These are phyloP conservation scores for Eucalyptus regnans DNA, from an alignment of 345 rosid genomes.

Conservation along the genomic window DNA sequence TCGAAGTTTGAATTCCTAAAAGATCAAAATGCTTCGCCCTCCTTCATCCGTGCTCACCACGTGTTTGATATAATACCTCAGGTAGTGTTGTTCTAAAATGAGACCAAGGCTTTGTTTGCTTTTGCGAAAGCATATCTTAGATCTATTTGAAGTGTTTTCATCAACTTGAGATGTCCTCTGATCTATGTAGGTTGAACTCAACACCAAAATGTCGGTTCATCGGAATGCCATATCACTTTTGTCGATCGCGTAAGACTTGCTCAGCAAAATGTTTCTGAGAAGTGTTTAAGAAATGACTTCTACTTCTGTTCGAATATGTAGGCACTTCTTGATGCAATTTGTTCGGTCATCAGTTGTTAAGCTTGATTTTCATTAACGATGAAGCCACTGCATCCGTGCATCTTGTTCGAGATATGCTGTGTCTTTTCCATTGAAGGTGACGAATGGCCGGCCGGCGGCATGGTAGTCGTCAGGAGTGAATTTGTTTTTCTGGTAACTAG, in stretches of 20 bases:
- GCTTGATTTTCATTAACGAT: too few relatives aligned
- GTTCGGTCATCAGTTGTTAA: too few relatives aligned
- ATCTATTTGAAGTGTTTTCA: not conserved
- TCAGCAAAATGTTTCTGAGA: accelerated
- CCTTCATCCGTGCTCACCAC: not conserved
- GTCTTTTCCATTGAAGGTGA: too few relatives aligned
- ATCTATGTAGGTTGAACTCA: too few relatives aligned
- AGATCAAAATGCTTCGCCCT: not conserved
- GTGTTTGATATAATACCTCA: not conserved
- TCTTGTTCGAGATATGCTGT: too few relatives aligned
- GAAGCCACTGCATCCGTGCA: too few relatives aligned
- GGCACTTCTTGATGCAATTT: too few relatives aligned
- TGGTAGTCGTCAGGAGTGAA: too few relatives aligned
- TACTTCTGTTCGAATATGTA: too few relatives aligned
- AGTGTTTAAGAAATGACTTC: not conserved
- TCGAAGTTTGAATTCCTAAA: accelerated
- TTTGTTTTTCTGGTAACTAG: too few relatives aligned
- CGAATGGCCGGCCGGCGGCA: accelerated
- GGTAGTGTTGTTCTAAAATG: not conserved
- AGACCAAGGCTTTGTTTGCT: not conserved
- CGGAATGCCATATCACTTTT: not conserved
- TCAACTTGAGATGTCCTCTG: not conserved
- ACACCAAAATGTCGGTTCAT: not conserved
- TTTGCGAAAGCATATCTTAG: not conserved
- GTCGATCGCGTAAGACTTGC: not conserved